Evolutionary conservation across 2,329 filamentous ascomycete genomes (phyloP).

Genomic region (Scortechinia acanthostroma): DNA sequence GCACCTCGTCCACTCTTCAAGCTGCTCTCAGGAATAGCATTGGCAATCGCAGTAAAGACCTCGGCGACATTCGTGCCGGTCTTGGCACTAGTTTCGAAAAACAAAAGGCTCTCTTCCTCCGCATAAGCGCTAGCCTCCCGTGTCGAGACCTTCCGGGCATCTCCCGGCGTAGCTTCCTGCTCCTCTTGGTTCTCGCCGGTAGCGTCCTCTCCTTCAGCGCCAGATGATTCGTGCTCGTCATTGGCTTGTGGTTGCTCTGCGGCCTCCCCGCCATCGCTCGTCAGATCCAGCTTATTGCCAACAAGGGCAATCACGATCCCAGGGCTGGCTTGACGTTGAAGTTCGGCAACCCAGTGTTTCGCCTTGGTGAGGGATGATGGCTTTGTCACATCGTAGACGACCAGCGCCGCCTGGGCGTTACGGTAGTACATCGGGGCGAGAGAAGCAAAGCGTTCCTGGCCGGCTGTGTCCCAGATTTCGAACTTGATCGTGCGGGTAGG

Average conservation of each 20-base stretch:
- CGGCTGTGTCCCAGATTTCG: constrained; percentile 97
- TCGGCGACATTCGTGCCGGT: constrained; percentile 88
- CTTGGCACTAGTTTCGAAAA: constrained; percentile 98
- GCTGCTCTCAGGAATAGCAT: constrained; percentile 93
- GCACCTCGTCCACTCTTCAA: constrained; percentile 80
- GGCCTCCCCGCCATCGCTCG: constrained; percentile 36
- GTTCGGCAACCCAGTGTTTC: constrained; percentile 96
- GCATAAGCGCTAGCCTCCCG: constrained; percentile 88
- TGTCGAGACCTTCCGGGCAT: constrained; percentile 82
- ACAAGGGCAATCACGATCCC: constrained; percentile 96
- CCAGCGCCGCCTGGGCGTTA: constrained; percentile 92
- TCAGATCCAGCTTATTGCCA: constrained; percentile 92
- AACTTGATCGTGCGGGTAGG: constrained; percentile 87
- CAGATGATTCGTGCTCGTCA: background rate
- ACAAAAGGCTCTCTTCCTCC: constrained; percentile 85
- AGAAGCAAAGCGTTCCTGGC: constrained; percentile 93
- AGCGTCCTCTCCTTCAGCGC: constrained; percentile 21
- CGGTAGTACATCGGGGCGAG: constrained; percentile 99
- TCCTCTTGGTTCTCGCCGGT: constrained; percentile 50
- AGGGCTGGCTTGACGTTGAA: constrained; percentile 90
- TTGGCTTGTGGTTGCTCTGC: background rate
- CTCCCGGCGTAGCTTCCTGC: constrained; percentile 32
- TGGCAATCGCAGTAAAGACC: constrained; percentile 96
- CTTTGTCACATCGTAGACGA: constrained; percentile 98
- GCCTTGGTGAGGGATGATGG: constrained; percentile 91